Evolutionary conservation across 306 rosid genomes (phyloP), one percentile per base, ranked within the genome.

Genomic region (Gastrolobium villosum): DNA sequence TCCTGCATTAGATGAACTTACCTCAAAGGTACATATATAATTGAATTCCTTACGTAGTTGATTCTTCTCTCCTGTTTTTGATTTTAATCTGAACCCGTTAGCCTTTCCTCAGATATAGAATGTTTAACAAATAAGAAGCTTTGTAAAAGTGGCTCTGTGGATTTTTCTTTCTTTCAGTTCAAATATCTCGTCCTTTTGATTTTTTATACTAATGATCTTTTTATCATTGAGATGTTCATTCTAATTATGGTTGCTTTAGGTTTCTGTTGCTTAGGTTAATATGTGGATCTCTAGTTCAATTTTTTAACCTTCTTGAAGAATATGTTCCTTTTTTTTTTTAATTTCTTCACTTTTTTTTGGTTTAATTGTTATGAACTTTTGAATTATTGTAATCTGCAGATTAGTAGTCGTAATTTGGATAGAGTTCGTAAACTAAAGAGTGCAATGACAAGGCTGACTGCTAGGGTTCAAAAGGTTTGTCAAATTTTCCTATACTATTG

Each of bases 391-490:
- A 11, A 39, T 77, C 66, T 77, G 80, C 89, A 94, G 99, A 90
- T 94, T 83, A 88, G 97, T 72, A 92, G 97, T 81, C 97, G 99
- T 81, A 94, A 94, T 87, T 87, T 94, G 95, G 97, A 94, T 84
- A 88, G 95, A 80, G 99, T 94, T 78, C 97, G 97, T 83, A 94
- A 92, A 84, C 53, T 92, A 85, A 94, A 94, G 86, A 90, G 99
- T 88, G 95, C 95, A 69, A 95, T 95, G 97, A 95, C 99, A 13
- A 91, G 99, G 91, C 79, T 95, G 92, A 95, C 97, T 60, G 99
- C 95, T 55, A 84, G 99, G 75, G 99, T 95, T 60, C 99, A 95
- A 86, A 95, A 95, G 97, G 99, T 94, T 78, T 28, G 80, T 52
- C 31, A 4, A 43, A 64, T 79, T 32, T 65, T 72, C 34, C 44